phyloP scores from a whole-genome alignment of 768 basidiomycete species.

The Punctularia strigosozonata region DNA sequence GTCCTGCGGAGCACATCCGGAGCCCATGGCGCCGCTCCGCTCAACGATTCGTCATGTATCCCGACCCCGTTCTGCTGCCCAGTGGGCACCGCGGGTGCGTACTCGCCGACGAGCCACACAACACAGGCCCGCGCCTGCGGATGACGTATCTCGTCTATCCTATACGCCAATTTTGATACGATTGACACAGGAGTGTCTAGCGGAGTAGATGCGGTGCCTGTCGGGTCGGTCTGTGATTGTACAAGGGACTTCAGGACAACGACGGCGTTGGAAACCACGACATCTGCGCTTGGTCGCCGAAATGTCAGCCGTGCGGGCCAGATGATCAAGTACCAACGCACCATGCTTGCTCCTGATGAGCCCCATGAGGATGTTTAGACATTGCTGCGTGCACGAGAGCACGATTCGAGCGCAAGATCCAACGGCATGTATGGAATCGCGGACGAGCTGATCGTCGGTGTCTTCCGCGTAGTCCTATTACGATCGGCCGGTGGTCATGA shows the following conservation, averaged over 20 bases:
- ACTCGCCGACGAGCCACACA: slow-evolving; percentile 89
- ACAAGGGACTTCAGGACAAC: slow-evolving; percentile 79
- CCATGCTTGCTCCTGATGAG: slow-evolving; percentile 76
- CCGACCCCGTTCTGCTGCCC: slow-evolving; percentile 11
- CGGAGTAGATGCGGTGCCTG: slow-evolving; percentile 5
- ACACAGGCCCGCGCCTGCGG: slow-evolving; percentile 78
- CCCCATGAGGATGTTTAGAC: slow-evolving; percentile 61
- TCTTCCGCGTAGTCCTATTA: slow-evolving; percentile 75
- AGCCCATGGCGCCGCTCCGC: slow-evolving; percentile 65
- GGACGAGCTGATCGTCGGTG: slow-evolving; percentile 56
- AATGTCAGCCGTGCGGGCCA: slow-evolving; percentile 1
- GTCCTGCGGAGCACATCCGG: slow-evolving; percentile 82
- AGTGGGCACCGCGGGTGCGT: slow-evolving; percentile 41
- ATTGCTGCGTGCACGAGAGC: slow-evolving; percentile 59
- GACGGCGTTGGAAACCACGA: slow-evolving; percentile 69
- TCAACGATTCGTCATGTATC: slow-evolving; percentile 21
- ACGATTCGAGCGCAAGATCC: slow-evolving; percentile 62
- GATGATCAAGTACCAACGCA: slow-evolving; percentile 17
- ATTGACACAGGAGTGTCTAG: slow-evolving; percentile 53
- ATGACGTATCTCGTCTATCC: slow-evolving; percentile 71
- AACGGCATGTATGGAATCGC: slow-evolving; percentile 65
- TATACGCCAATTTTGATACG: slow-evolving; percentile 67
- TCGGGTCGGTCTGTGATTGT: slow-evolving; percentile 43
- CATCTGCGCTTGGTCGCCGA: slow-evolving; percentile 33
- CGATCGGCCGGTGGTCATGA: neutral